A percentile compares a stretch with the other conserved stretches of the same genome.
phyloP scores from a whole-genome alignment of 2,329 filamentous ascomycete genomes.

The Epichloe bromicola region DNA sequence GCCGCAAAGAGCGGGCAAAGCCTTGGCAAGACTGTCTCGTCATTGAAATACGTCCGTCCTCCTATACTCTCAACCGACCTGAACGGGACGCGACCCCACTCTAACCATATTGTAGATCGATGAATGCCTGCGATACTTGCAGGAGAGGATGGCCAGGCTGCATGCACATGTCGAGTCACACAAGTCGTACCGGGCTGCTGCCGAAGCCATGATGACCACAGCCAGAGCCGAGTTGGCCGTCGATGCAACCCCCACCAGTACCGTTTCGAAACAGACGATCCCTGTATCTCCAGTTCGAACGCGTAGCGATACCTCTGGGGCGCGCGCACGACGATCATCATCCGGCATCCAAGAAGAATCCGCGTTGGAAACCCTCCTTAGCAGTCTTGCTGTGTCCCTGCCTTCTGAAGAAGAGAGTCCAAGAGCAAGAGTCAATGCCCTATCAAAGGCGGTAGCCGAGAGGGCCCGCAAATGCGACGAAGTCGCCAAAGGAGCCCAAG shows the following conservation, averaged over 20 bases:
- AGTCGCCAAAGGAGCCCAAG: slow-evolving; percentile 33
- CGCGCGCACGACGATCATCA: slow-evolving; percentile 21
- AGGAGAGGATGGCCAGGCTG: slow-evolving; percentile 32
- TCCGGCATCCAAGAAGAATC: slow-evolving; percentile 24
- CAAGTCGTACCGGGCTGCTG: slow-evolving; percentile 31
- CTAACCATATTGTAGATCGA: slow-evolving; percentile 29
- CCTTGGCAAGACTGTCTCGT: slow-evolving; percentile 30
- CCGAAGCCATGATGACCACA: slow-evolving; percentile 25
- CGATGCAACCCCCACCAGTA: slow-evolving; percentile 11
- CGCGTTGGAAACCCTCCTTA: slow-evolving; percentile 35
- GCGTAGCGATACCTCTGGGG: slow-evolving; percentile 13
- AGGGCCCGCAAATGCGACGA: slow-evolving; percentile 29
- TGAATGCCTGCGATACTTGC: slow-evolving; percentile 37
- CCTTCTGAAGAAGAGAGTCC: slow-evolving; percentile 17
- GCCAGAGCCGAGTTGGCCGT: slow-evolving; percentile 31
- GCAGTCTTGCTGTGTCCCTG: slow-evolving; percentile 31
- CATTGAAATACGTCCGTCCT: slow-evolving; percentile 34
- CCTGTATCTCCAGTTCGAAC: slow-evolving; percentile 24
- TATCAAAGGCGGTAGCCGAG: slow-evolving; percentile 26
- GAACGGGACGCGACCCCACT: background rate
- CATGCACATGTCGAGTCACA: slow-evolving; percentile 28
- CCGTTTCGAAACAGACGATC: slow-evolving; percentile 11
- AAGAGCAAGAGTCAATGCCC: slow-evolving; percentile 16
- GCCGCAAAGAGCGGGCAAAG: slow-evolving; percentile 30
- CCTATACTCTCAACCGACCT: background rate